Conservation (phyloP, 208 protist species). For the Trypanosoma platydactyli region DNA sequence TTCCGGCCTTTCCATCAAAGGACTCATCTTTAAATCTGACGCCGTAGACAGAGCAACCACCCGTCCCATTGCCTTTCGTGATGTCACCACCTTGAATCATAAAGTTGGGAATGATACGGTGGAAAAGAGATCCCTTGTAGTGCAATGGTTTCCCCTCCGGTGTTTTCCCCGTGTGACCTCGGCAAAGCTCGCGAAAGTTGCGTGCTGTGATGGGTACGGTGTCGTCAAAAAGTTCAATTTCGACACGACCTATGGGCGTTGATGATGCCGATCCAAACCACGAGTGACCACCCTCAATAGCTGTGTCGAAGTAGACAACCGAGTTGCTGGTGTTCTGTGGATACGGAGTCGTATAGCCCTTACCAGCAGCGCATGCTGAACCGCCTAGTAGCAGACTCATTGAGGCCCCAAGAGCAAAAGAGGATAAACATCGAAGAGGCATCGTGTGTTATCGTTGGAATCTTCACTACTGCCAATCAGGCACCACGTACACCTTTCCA, state of each 20-base stretch:
- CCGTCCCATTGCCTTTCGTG: slow-evolving; percentile 92
- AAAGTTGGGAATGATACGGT: slow-evolving; percentile 95
- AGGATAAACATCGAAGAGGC: slow-evolving; percentile 49
- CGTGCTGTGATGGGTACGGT: slow-evolving; percentile 92
- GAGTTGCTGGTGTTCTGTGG: slow-evolving; percentile 67
- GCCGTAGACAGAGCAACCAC: slow-evolving; percentile 94
- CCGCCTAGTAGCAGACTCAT: slow-evolving; percentile 30
- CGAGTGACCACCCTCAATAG: slow-evolving; percentile 34
- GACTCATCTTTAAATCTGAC: slow-evolving; percentile 94
- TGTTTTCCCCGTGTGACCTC: slow-evolving; percentile 42
- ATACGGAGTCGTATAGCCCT: slow-evolving; percentile 59
- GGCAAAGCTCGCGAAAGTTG: slow-evolving; percentile 88
- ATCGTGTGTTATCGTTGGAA: slow-evolving; percentile 16
- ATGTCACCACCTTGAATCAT: slow-evolving; percentile 97
- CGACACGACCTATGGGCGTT: slow-evolving; percentile 83
- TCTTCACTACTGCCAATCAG: neutral
- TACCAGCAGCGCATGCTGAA: slow-evolving; percentile 29
- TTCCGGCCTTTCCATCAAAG: slow-evolving; percentile 89
- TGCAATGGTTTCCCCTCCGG: slow-evolving; percentile 85
- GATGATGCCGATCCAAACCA: slow-evolving; percentile 49
- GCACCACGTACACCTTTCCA: neutral
- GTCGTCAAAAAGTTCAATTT: slow-evolving; percentile 94
- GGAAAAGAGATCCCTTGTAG: slow-evolving; percentile 93
- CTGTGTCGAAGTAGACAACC: slow-evolving; percentile 86
- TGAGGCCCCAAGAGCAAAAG: slow-evolving; percentile 41